Conservation (phyloP, 2,329 filamentous ascomycete species). For the Aspergillus ibericus region DNA sequence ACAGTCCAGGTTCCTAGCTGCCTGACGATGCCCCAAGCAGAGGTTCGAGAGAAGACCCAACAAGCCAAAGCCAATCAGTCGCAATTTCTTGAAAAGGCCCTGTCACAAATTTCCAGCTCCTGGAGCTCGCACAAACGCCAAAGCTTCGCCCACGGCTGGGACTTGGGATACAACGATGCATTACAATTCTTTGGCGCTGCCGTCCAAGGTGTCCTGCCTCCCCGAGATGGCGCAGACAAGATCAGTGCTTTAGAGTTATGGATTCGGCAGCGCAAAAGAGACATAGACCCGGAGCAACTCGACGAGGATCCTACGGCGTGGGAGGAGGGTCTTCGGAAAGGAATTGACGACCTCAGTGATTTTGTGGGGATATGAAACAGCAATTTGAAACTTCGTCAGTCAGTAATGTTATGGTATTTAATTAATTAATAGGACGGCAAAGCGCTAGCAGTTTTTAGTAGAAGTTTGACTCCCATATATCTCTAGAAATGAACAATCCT, state of each 20-base stretch:
- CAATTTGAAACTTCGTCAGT: neutral
- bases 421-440: too few species aligned
- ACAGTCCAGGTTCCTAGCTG: neutral
- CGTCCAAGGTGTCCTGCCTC: slow-evolving; percentile 31
- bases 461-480: too few species aligned
- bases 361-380: slow-evolving; percentile 12
- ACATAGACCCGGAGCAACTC: slow-evolving; percentile 46
- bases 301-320: slow-evolving; percentile 36
- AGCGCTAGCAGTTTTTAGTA: too few species aligned
- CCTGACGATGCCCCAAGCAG: slow-evolving; percentile 36
- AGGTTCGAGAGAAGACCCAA: slow-evolving; percentile 39
- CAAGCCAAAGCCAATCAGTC: slow-evolving; percentile 35
- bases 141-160: slow-evolving; percentile 58
- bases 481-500: too few species aligned
- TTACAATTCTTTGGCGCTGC: slow-evolving; percentile 51
- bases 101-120: slow-evolving; percentile 3
- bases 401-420: neutral
- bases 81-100: neutral
- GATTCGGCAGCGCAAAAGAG: slow-evolving; percentile 55
- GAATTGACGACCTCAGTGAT: slow-evolving; percentile 33
- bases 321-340: slow-evolving; percentile 43
- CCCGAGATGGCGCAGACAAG: slow-evolving; percentile 44
- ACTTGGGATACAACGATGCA: slow-evolving; percentile 58
- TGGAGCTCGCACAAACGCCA: slow-evolving; percentile 47
- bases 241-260: slow-evolving; percentile 61